Percentiles rank a stretch among this genome's conserved stretches.
Conservation (phyloP, 2,329 filamentous ascomycete species). For the Microcyclosporella mali region DNA sequence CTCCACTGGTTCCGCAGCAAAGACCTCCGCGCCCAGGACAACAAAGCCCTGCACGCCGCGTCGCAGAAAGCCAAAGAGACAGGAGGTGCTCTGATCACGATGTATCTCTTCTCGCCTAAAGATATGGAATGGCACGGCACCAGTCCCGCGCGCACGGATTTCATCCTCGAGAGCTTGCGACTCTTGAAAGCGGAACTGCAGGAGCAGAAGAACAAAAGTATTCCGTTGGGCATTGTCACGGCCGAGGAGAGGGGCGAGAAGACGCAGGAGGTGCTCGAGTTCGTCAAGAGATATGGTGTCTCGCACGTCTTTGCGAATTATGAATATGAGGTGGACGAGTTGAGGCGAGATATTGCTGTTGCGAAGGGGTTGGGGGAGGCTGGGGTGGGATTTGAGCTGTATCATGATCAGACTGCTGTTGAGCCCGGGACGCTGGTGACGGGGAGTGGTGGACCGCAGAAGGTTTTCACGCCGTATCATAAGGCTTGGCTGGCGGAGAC, state of each 20-base stretch:
- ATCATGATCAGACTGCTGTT: constrained; percentile 47
- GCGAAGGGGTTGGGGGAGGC: constrained; percentile 32
- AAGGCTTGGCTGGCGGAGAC: constrained; percentile 42
- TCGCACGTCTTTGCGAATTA: constrained; percentile 51
- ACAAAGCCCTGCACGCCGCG: constrained; percentile 43
- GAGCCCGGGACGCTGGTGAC: constrained; percentile 41
- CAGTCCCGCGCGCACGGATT: constrained; percentile 43
- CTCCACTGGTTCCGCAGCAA: constrained; percentile 49
- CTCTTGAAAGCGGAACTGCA: constrained; percentile 43
- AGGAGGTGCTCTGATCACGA: constrained; percentile 39
- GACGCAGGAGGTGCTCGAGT: constrained; percentile 37
- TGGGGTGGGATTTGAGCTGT: constrained; percentile 37
- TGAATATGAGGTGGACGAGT: constrained; percentile 87
- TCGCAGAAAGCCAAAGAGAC: constrained; percentile 41
- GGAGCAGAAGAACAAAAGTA: constrained; percentile 37
- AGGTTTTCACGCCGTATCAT: constrained; percentile 49
- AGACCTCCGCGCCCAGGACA: constrained; percentile 46
- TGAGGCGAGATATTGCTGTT: constrained; percentile 51
- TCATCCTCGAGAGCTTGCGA: constrained; percentile 41
- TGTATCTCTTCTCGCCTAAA: constrained; percentile 43
- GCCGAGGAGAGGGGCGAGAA: constrained; percentile 40
- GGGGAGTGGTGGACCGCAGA: constrained; percentile 41
- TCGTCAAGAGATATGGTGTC: constrained; percentile 40
- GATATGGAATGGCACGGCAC: constrained; percentile 49
- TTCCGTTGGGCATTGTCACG: constrained; percentile 44